Evolutionary conservation across 345 rosid genomes (phyloP).

Genomic region (Moringa oleifera): DNA sequence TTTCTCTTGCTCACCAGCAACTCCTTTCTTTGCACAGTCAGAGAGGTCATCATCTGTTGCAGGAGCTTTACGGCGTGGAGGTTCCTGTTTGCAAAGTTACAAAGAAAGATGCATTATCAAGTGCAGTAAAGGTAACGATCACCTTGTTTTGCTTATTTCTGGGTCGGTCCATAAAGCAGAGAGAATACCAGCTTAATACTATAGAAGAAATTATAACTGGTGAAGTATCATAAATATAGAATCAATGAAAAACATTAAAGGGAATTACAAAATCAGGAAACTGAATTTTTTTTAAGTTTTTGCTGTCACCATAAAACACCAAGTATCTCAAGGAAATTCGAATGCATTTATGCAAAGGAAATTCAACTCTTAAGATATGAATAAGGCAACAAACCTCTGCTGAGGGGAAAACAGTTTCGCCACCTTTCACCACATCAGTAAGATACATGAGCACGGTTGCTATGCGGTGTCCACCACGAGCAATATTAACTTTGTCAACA

Average conservation of each 20-base stretch:
- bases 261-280: neutral
- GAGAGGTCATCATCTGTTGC: constrained; percentile 57
- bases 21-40: constrained; percentile 87
- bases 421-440: constrained; percentile 79
- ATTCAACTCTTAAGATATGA: neutral
- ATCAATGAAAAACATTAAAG: neutral
- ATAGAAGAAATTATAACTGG: no score
- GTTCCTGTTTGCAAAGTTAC: constrained; percentile 44
- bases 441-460: constrained; percentile 95
- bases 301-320: constrained; percentile 1
- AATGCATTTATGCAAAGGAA: neutral
- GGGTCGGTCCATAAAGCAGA: neutral
- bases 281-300: neutral
- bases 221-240: neutral
- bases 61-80: constrained; percentile 50
- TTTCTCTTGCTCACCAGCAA: constrained; percentile 53
- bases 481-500: constrained; percentile 80
- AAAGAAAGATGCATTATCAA: constrained; percentile 1
- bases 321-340: constrained; percentile 3
- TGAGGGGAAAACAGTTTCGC: constrained; percentile 87
- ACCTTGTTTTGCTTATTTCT: neutral
- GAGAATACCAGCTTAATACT: neutral
- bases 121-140: neutral
- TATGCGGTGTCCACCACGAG: constrained; percentile 88
- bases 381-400: constrained; percentile 61